Evolutionary conservation across 2,329 filamentous ascomycete genomes (phyloP), one percentile per base, ranked within the genome.

Genomic region (Fusarium pseudograminearum): DNA sequence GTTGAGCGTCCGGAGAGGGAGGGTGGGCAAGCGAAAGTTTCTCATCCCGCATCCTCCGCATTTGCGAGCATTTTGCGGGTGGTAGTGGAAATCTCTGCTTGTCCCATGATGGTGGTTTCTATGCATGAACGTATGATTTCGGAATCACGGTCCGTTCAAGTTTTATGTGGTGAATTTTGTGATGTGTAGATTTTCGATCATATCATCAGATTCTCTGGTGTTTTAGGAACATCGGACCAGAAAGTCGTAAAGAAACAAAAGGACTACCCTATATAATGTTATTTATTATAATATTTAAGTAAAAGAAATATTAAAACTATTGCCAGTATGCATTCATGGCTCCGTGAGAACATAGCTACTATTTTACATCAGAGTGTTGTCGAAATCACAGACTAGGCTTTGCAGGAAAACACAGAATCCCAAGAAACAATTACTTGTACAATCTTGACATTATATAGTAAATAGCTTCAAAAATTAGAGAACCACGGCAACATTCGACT

Each of bases 31-130:
- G 54, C 54, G 62, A 65, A 36, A 47, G 20, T 54, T 51, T 57
- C n/a, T 20, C 16, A 65, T 65, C 62, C 62, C 62, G 61, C 61
- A 65, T 65, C 62, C 62, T 65, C 62, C 62, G 62, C 61, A 65
- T 65, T 65, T 60, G 41, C n/a, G 40, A 57, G 44, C 44, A 57
- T 40, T 18, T 47, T 61, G 52, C 52, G 48, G 40, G 56, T 24
- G 2, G 28, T 36, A 11, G 30, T 42, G 46, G 46, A 65, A 64
- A 58, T 40, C 52, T 60, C 26, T 65, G 46, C 46, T 4, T 20
- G 42, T 53, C 61, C 60, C 62, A 60, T 65, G 62, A 44, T 52
- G 31, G 2, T 36, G 8, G 38, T 42, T 33, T 26, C 24, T 16
- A 8, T 36, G 45, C 31, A 18, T 7, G 4, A 65, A 65, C 62